Base-by-base conservation (phyloP, 2,329 filamentous ascomycete species). In the Xylaria digitata region DNA sequence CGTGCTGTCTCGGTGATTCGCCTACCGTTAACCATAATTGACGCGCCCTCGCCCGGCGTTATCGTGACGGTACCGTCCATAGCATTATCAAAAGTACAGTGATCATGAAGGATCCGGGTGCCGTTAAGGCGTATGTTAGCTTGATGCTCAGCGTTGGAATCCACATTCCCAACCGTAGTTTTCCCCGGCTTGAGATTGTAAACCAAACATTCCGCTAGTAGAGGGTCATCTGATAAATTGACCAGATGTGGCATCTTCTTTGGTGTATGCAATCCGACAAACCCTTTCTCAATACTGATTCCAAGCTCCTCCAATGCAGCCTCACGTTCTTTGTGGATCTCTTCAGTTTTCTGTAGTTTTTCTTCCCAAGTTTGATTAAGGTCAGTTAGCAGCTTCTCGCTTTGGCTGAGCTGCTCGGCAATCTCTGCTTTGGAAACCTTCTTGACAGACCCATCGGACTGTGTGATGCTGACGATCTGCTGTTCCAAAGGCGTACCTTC, bases 161-260 rank as follows among this genome's bases (percentile, higher is more conserved):
- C 94, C 63, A 96, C 93, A 75, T 98, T 97, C 21, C 96, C 96
- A 21, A 99, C 96, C 0, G 92, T 95, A 0, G 96, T 99, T 8
- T 89, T 92, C 37, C 96, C 96, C 6, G 96, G 95, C 79, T 99
- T 99, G 72, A 99, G 87, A 75, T 99, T 99, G 82, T 99, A 99
- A 45, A 99, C 93, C 65, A 99, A 83, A 80, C 96, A 99, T 81
- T 99, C 96, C 5, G 95, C 94, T 50, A 99, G 86, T 37, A 99
- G 84, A 8, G 96, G 96, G 76, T 96, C 92, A 77, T 96, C 92
- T n/a, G 94, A 97, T 72, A 99, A 82, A 78, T 99, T 99, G 80
- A 99, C 96, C 80, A 99, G 82, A 88, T 99, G 96, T 8, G 96
- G 96, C 93, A 98, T 99, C 81, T 97, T 97, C 83, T 99, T 99